These are phyloP conservation scores for Xylaria sp. DNA, from an alignment of 2,329 filamentous ascomycete species.

Conservation along the genomic window DNA sequence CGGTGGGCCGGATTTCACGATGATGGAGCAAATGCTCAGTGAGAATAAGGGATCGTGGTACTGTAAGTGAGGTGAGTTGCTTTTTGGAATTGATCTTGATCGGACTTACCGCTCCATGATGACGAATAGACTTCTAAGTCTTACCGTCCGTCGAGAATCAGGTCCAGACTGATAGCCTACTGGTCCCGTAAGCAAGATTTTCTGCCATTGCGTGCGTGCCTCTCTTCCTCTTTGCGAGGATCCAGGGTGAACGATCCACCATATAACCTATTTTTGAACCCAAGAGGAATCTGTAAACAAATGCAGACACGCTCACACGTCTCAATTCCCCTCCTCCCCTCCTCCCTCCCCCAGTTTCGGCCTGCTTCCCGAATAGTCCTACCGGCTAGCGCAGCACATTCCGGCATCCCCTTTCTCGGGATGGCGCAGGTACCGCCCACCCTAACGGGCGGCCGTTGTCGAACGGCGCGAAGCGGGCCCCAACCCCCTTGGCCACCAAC, in stretches of 20 bases:
- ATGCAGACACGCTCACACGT: constrained; percentile 12
- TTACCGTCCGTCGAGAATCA: neutral
- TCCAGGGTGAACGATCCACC: constrained; percentile 6
- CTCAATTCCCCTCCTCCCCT: neutral
- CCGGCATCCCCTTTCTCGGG: constrained; percentile 38
- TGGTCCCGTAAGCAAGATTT: neutral
- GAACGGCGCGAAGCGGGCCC: neutral
- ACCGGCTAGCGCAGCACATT: constrained; percentile 20
- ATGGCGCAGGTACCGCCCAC: constrained; percentile 36
- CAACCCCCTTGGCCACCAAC: constrained; percentile 11
- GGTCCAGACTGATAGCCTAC: neutral
- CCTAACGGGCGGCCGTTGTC: constrained; percentile 8
- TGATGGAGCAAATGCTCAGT: too few relatives aligned
- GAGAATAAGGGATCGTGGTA: neutral
- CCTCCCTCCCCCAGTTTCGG: neutral
- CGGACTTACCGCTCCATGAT: neutral
- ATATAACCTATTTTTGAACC: neutral
- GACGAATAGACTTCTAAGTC: neutral
- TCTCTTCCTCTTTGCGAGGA: too few relatives aligned
- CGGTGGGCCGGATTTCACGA: neutral
- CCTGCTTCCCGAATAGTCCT: constrained; percentile 66
- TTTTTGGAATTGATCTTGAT: neutral
- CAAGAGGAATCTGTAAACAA: constrained; percentile 35
- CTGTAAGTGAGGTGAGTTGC: neutral
- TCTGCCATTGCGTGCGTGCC: neutral